Evolutionary conservation across 1,284 basidiomycete genomes (phyloP).

Genomic region (Pseudozyma sp.): DNA sequence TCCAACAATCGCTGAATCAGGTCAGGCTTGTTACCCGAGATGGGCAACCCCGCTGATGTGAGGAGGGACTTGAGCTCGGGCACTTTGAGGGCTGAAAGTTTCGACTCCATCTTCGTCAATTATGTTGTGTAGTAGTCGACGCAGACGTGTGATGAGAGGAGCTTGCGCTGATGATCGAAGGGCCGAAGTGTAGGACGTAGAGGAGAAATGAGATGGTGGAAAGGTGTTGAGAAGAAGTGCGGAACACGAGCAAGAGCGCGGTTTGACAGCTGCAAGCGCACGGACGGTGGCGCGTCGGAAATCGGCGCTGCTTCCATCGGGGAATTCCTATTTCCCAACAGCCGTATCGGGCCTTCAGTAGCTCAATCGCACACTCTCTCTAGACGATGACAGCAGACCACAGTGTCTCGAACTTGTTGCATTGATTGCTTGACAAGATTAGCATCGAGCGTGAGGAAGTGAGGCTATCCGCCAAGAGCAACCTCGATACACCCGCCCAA

Average conservation of each 20-base stretch:
- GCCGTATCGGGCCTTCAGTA: too few species aligned
- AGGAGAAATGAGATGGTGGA: not conserved
- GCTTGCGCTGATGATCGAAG: not conserved
- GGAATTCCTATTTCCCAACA: too few species aligned
- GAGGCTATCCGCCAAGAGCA: conserved; percentile 27
- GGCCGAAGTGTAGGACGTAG: not conserved
- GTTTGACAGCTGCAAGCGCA: not conserved
- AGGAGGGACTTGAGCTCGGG: conserved; percentile 63
- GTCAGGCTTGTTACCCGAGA: conserved; percentile 64
- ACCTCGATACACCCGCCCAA: conserved; percentile 59
- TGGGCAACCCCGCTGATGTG: conserved; percentile 45
- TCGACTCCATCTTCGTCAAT: conserved; percentile 51
- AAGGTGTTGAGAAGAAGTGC: not conserved
- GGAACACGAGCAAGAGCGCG: not conserved
- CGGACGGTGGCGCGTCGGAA: not conserved
- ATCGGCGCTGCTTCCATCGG: too few species aligned
- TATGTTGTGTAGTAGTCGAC: not conserved
- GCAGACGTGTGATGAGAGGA: not conserved
- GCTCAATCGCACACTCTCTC: too few species aligned
- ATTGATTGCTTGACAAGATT: too few species aligned
- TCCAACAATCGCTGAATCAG: conserved; percentile 62
- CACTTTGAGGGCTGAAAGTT: conserved; percentile 62
- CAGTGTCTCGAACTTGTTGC: too few species aligned
- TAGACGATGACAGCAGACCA: too few species aligned
- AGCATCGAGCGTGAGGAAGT: not conserved